These are phyloP conservation scores for Solanum lycopersicoides DNA, from an alignment of 257 asterid genomes.

Conservation along the genomic window DNA sequence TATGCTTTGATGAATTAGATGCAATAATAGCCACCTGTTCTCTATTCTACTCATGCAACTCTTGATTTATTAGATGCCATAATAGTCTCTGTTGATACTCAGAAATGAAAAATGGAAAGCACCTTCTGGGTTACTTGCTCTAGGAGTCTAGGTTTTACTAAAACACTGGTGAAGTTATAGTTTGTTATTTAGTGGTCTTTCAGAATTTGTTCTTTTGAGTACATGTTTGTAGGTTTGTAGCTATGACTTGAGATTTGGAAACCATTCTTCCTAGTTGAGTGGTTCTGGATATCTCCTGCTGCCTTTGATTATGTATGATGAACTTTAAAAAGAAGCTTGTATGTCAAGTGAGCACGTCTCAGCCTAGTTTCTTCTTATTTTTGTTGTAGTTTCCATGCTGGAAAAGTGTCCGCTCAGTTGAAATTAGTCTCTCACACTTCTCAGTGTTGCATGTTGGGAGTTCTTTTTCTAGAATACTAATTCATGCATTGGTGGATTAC, in stretches of 20 bases:
- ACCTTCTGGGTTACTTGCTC: neutral
- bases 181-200: neutral
- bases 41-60: neutral
- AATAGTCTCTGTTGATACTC: neutral
- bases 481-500: neutral
- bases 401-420: neutral
- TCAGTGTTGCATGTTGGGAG: neutral
- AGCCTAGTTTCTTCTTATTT: too few species aligned
- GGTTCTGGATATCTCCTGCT: neutral
- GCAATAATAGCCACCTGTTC: conserved; percentile 14
- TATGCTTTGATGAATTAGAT: neutral
- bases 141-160: too few species aligned
- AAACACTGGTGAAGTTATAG: neutral
- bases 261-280: neutral
- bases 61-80: neutral
- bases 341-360: neutral
- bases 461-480: neutral
- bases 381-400: neutral
- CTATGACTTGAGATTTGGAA: neutral
- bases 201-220: neutral
- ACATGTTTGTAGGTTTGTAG: neutral
- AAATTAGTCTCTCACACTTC: neutral
- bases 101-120: neutral
- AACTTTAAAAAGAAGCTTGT: neutral
- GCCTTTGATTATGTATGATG: neutral